These are phyloP conservation scores for Hygrocybe punicea DNA, from an alignment of 768 basidiomycete genomes.

Conservation along the genomic window DNA sequence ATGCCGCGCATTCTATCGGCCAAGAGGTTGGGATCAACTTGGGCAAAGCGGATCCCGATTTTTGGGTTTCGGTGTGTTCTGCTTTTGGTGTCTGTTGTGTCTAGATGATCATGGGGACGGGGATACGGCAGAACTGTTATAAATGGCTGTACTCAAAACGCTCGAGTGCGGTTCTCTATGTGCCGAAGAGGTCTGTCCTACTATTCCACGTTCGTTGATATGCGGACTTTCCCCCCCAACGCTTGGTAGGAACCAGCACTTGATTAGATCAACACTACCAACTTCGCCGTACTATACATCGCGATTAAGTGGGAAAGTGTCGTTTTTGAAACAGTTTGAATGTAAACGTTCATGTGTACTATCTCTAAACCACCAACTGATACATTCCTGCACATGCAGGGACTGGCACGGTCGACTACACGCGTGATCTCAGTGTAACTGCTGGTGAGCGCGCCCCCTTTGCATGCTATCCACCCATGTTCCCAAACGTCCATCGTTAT, in stretches of 20 bases:
- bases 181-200: slow-evolving; percentile 47
- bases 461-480: not conserved
- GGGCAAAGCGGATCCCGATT: slow-evolving; percentile 58
- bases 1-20: slow-evolving; percentile 80
- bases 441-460: slow-evolving; percentile 41
- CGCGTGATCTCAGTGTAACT: slow-evolving; percentile 47
- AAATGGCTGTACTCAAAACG: slow-evolving; percentile 81
- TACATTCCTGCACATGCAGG: slow-evolving; percentile 33
- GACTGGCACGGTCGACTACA: slow-evolving; percentile 54
- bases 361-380: not conserved
- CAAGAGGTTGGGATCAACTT: slow-evolving; percentile 67
- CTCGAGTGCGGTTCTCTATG: slow-evolving; percentile 67
- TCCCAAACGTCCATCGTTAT: not conserved
- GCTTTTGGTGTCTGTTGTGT: not conserved
- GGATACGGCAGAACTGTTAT: slow-evolving; percentile 61
- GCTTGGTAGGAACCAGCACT: slow-evolving; percentile 54
- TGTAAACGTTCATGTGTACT: slow-evolving; percentile 23
- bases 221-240: not conserved
- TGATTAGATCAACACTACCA: slow-evolving; percentile 59
- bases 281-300: slow-evolving; percentile 51
- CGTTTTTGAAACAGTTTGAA: slow-evolving; percentile 45
- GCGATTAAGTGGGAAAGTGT: slow-evolving; percentile 32
- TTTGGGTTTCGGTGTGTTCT: slow-evolving; percentile 67
- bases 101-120: not conserved
- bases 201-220: not conserved